These are phyloP conservation scores for Fusarium metavorans DNA, from an alignment of 2,329 filamentous ascomycete genomes.

Conservation along the genomic window DNA sequence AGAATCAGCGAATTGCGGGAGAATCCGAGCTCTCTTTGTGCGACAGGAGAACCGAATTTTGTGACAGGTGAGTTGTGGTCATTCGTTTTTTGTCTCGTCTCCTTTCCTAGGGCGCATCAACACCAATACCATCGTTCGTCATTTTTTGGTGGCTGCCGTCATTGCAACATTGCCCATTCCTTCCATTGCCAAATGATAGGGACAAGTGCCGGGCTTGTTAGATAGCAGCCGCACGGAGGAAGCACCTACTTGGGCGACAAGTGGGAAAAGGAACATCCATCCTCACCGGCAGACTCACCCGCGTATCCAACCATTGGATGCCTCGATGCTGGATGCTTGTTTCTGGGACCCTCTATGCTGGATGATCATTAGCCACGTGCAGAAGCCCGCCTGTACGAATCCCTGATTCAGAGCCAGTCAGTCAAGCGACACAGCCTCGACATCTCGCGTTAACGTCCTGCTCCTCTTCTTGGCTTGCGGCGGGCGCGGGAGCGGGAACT, in stretches of 20 bases:
- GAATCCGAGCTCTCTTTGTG: conserved; percentile 4
- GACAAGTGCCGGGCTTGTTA: not conserved
- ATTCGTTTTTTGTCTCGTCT: conserved; percentile 21
- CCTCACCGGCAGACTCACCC: conserved; percentile 2
- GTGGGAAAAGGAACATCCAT: conserved; percentile 3
- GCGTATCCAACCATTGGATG: conserved; percentile 4
- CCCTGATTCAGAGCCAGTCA: conserved; percentile 29
- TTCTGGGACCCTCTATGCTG: conserved; percentile 4
- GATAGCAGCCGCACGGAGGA: not conserved
- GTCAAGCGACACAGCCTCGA: conserved; percentile 20
- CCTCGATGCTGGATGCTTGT: conserved; percentile 17
- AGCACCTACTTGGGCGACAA: not conserved
- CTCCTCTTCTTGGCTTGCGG: conserved; percentile 3
- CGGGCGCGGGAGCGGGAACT: conserved; percentile 18
- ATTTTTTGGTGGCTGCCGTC: conserved; percentile 12
- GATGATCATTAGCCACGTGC: conserved; percentile 37
- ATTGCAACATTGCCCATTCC: conserved; percentile 8
- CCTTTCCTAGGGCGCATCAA: conserved; percentile 16
- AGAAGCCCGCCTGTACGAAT: conserved; percentile 32
- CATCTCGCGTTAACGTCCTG: conserved; percentile 25
- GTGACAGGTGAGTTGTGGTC: conserved; percentile 40
- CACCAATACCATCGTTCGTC: conserved; percentile 8
- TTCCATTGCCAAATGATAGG: conserved; percentile 6
- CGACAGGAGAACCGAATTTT: conserved; percentile 17
- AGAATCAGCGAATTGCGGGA: not conserved